Evolutionary conservation across 2,329 filamentous ascomycete genomes (phyloP).

Genomic region (Fusarium acutatum): DNA sequence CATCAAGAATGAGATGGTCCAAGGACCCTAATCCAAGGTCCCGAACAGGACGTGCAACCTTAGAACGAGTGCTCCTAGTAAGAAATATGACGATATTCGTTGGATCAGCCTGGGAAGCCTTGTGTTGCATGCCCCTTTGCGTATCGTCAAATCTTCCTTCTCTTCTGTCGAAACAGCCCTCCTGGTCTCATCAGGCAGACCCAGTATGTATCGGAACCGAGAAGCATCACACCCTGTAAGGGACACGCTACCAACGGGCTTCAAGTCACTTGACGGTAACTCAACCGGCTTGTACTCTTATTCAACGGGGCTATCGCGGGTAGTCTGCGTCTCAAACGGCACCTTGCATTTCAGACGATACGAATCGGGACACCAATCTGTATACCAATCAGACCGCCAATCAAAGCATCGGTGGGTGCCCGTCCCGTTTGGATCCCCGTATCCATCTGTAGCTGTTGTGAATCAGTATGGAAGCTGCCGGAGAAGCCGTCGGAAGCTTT

Average conservation of each 20-base stretch:
- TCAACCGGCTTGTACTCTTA: conserved; percentile 38
- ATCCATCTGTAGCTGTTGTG: conserved; percentile 25
- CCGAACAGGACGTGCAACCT: conserved; percentile 26
- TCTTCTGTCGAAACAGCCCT: conserved; percentile 28
- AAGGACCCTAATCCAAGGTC: conserved; percentile 18
- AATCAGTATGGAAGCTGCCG: conserved; percentile 32
- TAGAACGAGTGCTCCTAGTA: conserved; percentile 16
- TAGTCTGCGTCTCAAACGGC: conserved; percentile 42
- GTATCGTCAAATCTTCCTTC: conserved; percentile 33
- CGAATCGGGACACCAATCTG: conserved; percentile 35
- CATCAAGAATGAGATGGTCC: conserved; percentile 8
- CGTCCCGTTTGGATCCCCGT: conserved; percentile 33
- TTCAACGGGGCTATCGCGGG: conserved; percentile 38
- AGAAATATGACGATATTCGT: conserved; percentile 30
- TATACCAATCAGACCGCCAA: conserved; percentile 29
- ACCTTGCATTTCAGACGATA: conserved; percentile 43
- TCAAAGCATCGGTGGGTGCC: conserved; percentile 22
- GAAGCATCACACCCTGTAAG: conserved; percentile 35
- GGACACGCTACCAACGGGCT: conserved; percentile 37
- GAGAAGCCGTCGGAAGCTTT: conserved; percentile 20
- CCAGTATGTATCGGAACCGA: conserved; percentile 32
- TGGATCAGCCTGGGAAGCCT: conserved; percentile 19
- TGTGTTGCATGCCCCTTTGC: conserved; percentile 32
- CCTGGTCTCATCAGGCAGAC: conserved; percentile 35
- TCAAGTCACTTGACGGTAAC: conserved; percentile 39